Evolutionary conservation across 2,329 filamentous ascomycete genomes (phyloP).

Genomic region (Fusarium compactum): DNA sequence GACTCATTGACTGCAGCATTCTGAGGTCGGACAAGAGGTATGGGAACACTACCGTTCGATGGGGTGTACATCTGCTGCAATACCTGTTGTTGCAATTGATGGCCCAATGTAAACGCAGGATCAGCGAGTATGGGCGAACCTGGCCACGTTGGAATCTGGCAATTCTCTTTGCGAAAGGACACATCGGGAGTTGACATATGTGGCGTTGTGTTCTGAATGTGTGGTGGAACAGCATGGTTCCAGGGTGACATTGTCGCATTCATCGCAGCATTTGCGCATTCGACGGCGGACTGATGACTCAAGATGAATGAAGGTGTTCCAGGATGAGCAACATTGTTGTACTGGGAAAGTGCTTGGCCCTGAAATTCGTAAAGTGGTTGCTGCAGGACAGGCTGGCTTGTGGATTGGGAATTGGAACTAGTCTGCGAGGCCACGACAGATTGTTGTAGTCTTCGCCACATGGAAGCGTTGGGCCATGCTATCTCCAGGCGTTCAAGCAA

Average conservation of each 20-base stretch:
- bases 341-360: background rate
- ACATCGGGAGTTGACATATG: conserved; percentile 56
- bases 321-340: no score
- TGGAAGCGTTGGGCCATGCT: conserved; percentile 80
- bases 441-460: conserved; percentile 66
- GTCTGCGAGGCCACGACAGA: background rate
- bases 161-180: conserved; percentile 61
- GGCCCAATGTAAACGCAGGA: conserved; percentile 34
- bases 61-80: conserved; percentile 55
- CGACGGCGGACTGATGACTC: background rate
- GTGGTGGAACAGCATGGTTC: background rate
- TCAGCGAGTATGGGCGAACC: conserved; percentile 35
- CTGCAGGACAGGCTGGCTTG: conserved; percentile 45
- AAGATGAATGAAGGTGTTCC: background rate
- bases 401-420: conserved; percentile 55
- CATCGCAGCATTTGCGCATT: background rate
- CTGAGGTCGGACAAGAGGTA: conserved; percentile 28
- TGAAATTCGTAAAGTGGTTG: background rate
- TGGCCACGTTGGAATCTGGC: conserved; percentile 29
- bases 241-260: background rate
- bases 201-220: conserved; percentile 1
- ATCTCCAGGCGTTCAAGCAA: conserved; percentile 79
- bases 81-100: conserved; percentile 55
- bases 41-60: conserved; percentile 36
- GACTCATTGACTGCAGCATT: conserved; percentile 24